phyloP scores from a whole-genome alignment of 2,329 filamentous ascomycete species.

The Exophiala aquamarina region DNA sequence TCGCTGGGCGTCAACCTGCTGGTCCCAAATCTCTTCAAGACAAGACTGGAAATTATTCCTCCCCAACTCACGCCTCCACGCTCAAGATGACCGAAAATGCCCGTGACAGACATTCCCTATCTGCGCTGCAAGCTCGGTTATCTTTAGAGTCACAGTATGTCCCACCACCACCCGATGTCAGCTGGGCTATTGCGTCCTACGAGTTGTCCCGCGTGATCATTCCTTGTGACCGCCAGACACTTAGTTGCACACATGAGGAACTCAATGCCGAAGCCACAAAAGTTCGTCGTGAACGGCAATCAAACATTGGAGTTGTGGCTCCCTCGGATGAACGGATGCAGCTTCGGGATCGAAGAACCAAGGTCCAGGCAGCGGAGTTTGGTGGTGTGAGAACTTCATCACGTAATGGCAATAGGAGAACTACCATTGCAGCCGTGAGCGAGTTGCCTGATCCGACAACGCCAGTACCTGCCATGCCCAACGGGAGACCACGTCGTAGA shows the following conservation, averaged over 20 bases:
- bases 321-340: slow-evolving; percentile 62
- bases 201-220: slow-evolving; percentile 82
- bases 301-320: slow-evolving; percentile 46
- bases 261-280: slow-evolving; percentile 68
- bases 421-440: slow-evolving; percentile 59
- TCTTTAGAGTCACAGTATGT: slow-evolving; percentile 45
- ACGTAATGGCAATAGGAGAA: slow-evolving; percentile 53
- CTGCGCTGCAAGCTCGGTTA: slow-evolving; percentile 25
- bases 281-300: slow-evolving; percentile 64
- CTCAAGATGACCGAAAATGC: slow-evolving; percentile 73
- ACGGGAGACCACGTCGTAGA: slow-evolving; percentile 24
- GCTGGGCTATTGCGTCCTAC: slow-evolving; percentile 80
- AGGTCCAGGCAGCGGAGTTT: slow-evolving; percentile 45
- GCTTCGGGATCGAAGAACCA: slow-evolving; percentile 67
- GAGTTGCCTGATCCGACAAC: slow-evolving; percentile 41
- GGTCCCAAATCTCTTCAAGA: slow-evolving; percentile 56
- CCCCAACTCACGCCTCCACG: slow-evolving; percentile 82
- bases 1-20: slow-evolving; percentile 52
- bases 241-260: slow-evolving; percentile 76
- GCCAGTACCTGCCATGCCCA: slow-evolving; percentile 16
- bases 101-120: slow-evolving; percentile 40
- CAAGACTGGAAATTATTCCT: slow-evolving; percentile 71
- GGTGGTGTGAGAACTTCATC: slow-evolving; percentile 52
- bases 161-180: slow-evolving; percentile 75
- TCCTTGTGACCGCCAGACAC: slow-evolving; percentile 70